phyloP scores from a whole-genome alignment of 2,329 filamentous ascomycete species.

The Sporothrix protearum region DNA sequence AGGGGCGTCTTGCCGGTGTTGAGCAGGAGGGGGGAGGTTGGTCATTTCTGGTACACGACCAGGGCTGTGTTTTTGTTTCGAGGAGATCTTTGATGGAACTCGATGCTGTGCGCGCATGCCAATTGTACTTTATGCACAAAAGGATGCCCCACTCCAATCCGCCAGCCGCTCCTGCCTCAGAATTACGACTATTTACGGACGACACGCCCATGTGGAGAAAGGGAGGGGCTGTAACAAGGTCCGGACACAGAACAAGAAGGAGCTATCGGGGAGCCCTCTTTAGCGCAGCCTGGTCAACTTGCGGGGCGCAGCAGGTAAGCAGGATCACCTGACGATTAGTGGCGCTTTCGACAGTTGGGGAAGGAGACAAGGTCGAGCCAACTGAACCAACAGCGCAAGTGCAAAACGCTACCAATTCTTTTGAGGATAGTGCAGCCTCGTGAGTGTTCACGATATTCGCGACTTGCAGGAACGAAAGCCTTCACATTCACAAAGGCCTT shows the following conservation, averaged over 20 bases:
- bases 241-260: not conserved
- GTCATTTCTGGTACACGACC: conserved; percentile 15
- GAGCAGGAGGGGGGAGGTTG: not conserved
- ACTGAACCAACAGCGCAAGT: conserved; percentile 5
- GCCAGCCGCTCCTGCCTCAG: conserved; percentile 7
- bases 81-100: conserved; percentile 10
- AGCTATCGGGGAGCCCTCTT: conserved; percentile 1
- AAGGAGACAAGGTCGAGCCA: not conserved
- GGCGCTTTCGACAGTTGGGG: not conserved
- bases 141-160: not conserved
- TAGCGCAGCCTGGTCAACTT: conserved; percentile 8
- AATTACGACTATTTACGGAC: not conserved
- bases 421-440: not conserved
- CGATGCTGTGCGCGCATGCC: not conserved
- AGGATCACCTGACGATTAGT: conserved; percentile 16
- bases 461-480: not conserved
- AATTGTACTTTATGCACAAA: conserved; percentile 10
- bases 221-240: conserved; percentile 18
- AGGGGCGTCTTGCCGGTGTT: not conserved
- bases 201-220: conserved; percentile 1
- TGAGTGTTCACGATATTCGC: not conserved
- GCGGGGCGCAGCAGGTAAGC: conserved; percentile 11
- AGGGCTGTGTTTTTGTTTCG: conserved; percentile 16
- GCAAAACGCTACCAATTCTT: not conserved
- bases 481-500: too few species aligned